Evolutionary conservation across 768 basidiomycete genomes (phyloP).

Genomic region (Termitomyces sp.): DNA sequence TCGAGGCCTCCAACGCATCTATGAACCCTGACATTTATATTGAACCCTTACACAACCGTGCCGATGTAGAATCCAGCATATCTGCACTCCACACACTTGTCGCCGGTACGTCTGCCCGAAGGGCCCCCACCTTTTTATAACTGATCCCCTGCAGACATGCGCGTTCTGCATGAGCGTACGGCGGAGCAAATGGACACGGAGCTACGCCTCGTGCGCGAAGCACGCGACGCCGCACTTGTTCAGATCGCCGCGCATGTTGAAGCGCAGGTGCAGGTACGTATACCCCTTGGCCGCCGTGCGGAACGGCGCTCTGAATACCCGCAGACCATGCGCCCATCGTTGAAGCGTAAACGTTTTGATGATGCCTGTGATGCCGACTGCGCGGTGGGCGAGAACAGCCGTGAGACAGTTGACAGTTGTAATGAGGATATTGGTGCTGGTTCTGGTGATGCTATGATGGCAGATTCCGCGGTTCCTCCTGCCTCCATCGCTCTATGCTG

Average conservation of each 20-base stretch:
- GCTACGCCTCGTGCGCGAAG: constrained; percentile 37
- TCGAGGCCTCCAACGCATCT: constrained; percentile 11
- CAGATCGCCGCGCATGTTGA: constrained; percentile 26
- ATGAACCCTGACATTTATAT: neutral
- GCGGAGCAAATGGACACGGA: constrained; percentile 42
- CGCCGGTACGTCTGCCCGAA: constrained; percentile 30
- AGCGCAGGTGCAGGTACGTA: constrained; percentile 27
- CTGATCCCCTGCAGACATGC: constrained; percentile 35
- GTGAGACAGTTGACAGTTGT: neutral
- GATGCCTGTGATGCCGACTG: constrained; percentile 20
- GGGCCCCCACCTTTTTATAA: neutral
- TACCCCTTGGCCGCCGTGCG: constrained; percentile 5
- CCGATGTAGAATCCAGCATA: constrained; percentile 26
- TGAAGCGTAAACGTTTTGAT: constrained; percentile 58
- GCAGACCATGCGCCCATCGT: constrained; percentile 23
- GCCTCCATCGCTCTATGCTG: neutral
- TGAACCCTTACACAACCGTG: constrained; percentile 16
- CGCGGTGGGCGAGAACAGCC: neutral
- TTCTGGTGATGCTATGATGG: constrained; percentile 14
- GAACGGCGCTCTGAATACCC: constrained; percentile 15
- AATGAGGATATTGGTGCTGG: constrained; percentile 11
- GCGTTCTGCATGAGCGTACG: constrained; percentile 33
- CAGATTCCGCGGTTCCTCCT: neutral
- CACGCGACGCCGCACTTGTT: constrained; percentile 32
- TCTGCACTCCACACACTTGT: constrained; percentile 33